These are phyloP conservation scores for Agastache rugosa DNA, from an alignment of 257 asterid species.

Conservation along the genomic window DNA sequence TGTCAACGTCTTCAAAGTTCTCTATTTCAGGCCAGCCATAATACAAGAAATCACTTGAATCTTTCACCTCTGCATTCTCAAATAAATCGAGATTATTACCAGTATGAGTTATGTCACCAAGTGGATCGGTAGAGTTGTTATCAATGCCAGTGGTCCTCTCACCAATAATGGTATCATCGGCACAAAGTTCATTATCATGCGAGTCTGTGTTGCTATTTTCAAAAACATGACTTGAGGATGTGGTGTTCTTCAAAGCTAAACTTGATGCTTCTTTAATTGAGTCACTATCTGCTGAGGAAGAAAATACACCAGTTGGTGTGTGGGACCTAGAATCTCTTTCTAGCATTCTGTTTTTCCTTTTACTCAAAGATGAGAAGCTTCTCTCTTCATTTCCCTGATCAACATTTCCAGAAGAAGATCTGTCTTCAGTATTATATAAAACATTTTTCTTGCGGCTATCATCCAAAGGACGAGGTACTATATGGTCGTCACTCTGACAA, in stretches of 20 bases:
- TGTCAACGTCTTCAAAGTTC: constrained; percentile 86
- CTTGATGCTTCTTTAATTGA: constrained; percentile 54
- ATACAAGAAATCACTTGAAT: constrained; percentile 63
- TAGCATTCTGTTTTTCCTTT: constrained; percentile 54
- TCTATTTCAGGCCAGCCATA: constrained; percentile 84
- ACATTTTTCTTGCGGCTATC: constrained; percentile 52
- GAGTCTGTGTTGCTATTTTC: constrained; percentile 45
- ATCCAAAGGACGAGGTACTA: constrained; percentile 64
- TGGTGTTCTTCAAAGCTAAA: constrained; percentile 54
- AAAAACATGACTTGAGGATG: constrained; percentile 43
- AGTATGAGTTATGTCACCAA: constrained; percentile 53
- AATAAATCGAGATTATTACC: constrained; percentile 54
- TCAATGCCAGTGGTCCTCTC: constrained; percentile 48
- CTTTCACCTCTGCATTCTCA: constrained; percentile 57
- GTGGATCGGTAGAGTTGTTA: constrained; percentile 55
- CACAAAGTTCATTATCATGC: constrained; percentile 45
- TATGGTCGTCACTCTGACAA: constrained; percentile 71
- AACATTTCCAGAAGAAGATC: constrained; percentile 39
- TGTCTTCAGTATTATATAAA: constrained; percentile 42
- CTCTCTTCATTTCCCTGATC: constrained; percentile 40
- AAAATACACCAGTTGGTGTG: constrained; percentile 47
- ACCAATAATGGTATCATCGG: constrained; percentile 44
- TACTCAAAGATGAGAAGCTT: constrained; percentile 42
- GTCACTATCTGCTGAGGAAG: constrained; percentile 49
- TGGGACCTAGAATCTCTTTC: constrained; percentile 51